Base-by-base conservation (phyloP, 352 stramenopile genomes). In the Lagenidium sp. region DNA sequence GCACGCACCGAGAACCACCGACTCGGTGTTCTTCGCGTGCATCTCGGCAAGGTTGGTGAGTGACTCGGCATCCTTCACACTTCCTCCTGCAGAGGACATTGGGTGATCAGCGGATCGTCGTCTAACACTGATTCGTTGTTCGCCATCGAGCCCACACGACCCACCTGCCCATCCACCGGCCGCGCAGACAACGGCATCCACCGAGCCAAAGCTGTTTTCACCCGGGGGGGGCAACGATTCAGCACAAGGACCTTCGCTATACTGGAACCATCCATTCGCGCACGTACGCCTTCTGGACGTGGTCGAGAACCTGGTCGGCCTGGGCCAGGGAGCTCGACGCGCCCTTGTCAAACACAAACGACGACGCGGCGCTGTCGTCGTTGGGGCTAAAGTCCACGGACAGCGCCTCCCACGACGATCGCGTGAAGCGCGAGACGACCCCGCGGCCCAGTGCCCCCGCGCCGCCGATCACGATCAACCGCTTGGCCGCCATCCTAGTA, bases 1-100 rank as follows among this genome's bases (percentile, higher is more conserved):
- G 16, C 6, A 60, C 65, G 19, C 44, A 87, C 75, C 69, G 13
- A 88, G 46, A 23, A 91, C 55, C 1, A 78, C 78, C 6, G 79
- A 93, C 46, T 91, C 74, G 37, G 80, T 78, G 52, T 91, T 91
- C 62, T 85, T 85, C 15, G 53, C 39, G 43, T 87, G 69, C 74
- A 93, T 86, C 25, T 85, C 60, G 1, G 63, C 46, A 18, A 90
- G 39, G 42, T 83, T 84, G 4, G 57, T 41, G n/a, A 90, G 65
- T 25, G 77, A 61, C 13, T 85, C 68, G 10, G 50, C 44, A 30
- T 84, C 68, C 21, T 67, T 73, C 50, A 91, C 84, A 41, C 69
- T 87, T 15, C 77, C 80, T 16, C 77, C 76, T 64, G 22, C 8
- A 41, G 10, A 35, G 20, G 16, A 49, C 1, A 46, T n/a, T 16